phyloP scores from a whole-genome alignment of 2,329 filamentous ascomycete genomes.

The Sporothrix pseudoabietina region DNA sequence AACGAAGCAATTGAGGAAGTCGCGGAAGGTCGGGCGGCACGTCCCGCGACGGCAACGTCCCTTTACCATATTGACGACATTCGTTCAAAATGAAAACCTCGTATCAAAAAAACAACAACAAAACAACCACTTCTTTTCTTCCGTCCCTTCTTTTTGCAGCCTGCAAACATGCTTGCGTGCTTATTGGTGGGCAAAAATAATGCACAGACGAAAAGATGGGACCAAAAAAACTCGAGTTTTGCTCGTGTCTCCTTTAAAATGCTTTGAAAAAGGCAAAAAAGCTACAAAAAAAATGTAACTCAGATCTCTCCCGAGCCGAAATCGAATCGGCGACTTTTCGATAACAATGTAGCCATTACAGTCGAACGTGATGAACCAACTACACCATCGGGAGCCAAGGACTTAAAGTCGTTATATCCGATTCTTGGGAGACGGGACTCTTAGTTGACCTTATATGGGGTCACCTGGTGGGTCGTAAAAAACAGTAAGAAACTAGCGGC shows the following conservation, averaged over 20 bases:
- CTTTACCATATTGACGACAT: not conserved
- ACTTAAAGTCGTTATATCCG: not conserved
- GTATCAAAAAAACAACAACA: too few species aligned
- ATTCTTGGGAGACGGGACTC: not conserved
- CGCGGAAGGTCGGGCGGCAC: not conserved
- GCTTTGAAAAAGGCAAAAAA: not conserved
- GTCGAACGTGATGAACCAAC: constrained; percentile 11
- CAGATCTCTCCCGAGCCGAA: constrained; percentile 17
- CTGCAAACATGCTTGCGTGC: not conserved
- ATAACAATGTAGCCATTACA: constrained; percentile 10
- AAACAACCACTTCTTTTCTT: not conserved
- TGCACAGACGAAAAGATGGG: not conserved
- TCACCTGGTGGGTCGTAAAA: too few species aligned
- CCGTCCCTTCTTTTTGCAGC: not conserved
- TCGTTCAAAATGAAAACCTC: not conserved
- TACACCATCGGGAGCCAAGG: constrained; percentile 8
- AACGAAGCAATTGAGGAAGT: not conserved
- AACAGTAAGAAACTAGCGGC: too few species aligned
- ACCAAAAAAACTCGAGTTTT: too few species aligned
- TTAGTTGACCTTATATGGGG: too few species aligned
- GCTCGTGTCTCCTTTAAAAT: too few species aligned
- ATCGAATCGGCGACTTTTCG: constrained; percentile 19
- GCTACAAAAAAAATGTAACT: not conserved
- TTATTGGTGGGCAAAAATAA: not conserved
- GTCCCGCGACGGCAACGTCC: not conserved